Percentiles rank a stretch among this genome's conserved stretches.
phyloP scores from a whole-genome alignment of 2,329 filamentous ascomycete species.

The Exophiala dermatitidis region DNA sequence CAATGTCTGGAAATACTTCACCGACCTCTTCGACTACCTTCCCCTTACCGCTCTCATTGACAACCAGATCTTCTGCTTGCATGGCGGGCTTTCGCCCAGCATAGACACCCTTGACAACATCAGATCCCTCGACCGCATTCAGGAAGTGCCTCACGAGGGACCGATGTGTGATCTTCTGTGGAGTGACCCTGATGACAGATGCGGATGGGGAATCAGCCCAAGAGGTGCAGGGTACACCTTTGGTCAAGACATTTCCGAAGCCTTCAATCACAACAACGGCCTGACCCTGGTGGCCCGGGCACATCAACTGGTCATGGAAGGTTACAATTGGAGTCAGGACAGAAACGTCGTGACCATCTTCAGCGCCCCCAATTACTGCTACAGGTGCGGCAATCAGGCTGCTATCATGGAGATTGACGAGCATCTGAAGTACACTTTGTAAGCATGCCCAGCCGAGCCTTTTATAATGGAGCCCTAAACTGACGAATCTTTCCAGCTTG shows the following conservation, averaged over 20 bases:
- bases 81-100: conserved; percentile 92
- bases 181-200: conserved; percentile 96
- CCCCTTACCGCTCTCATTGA: conserved; percentile 95
- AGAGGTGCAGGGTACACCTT: conserved; percentile 93
- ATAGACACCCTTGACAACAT: conserved; percentile 96
- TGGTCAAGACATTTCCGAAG: conserved; percentile 94
- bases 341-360: conserved; percentile 98
- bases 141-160: conserved; percentile 96
- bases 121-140: conserved; percentile 85
- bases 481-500: conserved; percentile 53
- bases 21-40: conserved; percentile 97
- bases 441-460: conserved; percentile 42
- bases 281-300: conserved; percentile 91
- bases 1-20: conserved; percentile 99
- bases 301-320: conserved; percentile 98
- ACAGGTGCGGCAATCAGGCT: conserved; percentile 96
- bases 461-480: not conserved
- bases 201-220: conserved; percentile 92
- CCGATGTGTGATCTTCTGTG: conserved; percentile 97
- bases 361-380: conserved; percentile 88
- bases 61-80: conserved; percentile 98
- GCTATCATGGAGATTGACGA: conserved; percentile 99
- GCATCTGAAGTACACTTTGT: conserved; percentile 99
- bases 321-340: conserved; percentile 99
- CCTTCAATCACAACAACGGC: conserved; percentile 98